Conservation (phyloP, 129 eudicot species). For the Daucus carota region DNA sequence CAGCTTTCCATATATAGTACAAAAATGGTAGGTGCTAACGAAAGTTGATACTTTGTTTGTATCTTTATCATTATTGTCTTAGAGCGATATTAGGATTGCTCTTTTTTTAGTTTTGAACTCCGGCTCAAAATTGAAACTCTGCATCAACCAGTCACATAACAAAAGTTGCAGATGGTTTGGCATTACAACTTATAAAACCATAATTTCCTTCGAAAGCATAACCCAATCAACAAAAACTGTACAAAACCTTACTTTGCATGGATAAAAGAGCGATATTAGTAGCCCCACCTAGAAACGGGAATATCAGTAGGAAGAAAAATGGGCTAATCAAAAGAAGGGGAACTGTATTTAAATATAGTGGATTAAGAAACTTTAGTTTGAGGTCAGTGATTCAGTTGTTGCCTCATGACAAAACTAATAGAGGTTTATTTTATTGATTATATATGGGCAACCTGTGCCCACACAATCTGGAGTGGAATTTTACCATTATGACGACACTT, state of each 20-base stretch:
- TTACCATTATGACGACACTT: background rate
- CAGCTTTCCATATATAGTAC: constrained; percentile 6
- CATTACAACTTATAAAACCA: background rate
- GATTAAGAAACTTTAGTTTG: background rate
- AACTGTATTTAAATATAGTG: background rate
- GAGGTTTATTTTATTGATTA: background rate
- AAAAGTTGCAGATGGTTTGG: background rate
- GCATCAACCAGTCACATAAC: background rate
- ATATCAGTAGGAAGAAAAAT: background rate
- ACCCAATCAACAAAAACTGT: constrained; percentile 13
- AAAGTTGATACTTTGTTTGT: background rate
- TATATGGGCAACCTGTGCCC: background rate
- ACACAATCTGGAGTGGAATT: constrained; percentile 7
- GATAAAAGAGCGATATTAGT: constrained; percentile 6
- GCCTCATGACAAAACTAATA: background rate
- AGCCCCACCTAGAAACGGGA: constrained; percentile 11
- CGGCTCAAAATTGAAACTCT: background rate
- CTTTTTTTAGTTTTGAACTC: background rate
- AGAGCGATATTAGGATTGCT: background rate
- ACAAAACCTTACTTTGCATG: background rate
- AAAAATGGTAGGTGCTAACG: constrained; percentile 2
- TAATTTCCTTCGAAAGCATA: background rate
- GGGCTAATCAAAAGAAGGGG: background rate
- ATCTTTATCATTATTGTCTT: background rate
- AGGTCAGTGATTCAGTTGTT: background rate